A percentile compares a stretch with the other conserved stretches of the same genome.
Conservation (phyloP, 805 yeast species). For the Schwanniomyces yamadae region DNA sequence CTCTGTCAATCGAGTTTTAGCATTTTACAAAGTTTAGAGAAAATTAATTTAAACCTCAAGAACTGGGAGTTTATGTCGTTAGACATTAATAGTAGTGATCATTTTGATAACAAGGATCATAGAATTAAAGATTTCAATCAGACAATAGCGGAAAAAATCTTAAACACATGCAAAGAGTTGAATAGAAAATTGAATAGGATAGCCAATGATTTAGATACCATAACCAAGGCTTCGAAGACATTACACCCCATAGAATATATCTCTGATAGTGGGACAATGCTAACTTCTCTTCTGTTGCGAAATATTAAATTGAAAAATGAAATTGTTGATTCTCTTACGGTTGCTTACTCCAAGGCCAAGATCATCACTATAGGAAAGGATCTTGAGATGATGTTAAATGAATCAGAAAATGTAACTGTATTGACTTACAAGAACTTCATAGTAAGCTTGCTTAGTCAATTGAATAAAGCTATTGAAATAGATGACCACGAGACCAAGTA, state of each 20-base stretch:
- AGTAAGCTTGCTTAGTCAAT: constrained; percentile 54
- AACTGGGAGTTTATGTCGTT: constrained; percentile 58
- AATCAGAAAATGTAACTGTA: constrained; percentile 29
- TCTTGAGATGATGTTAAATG: constrained; percentile 47
- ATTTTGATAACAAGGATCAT: constrained; percentile 25
- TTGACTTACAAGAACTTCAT: constrained; percentile 58
- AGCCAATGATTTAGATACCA: constrained; percentile 45
- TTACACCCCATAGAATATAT: constrained; percentile 47
- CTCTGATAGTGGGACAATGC: constrained; percentile 51
- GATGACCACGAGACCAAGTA: constrained; percentile 58
- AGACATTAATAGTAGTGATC: constrained; percentile 46
- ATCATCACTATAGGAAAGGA: constrained; percentile 65
- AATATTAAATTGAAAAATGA: constrained; percentile 50
- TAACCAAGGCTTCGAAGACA: constrained; percentile 42
- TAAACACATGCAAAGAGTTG: constrained; percentile 48
- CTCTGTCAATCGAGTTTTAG: constrained; percentile 49
- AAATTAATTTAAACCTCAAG: constrained; percentile 44
- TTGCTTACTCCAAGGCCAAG: constrained; percentile 64
- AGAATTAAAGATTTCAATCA: constrained; percentile 43
- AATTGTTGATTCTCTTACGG: constrained; percentile 51
- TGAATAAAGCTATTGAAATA: constrained; percentile 51
- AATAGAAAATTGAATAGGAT: constrained; percentile 42
- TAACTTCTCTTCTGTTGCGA: constrained; percentile 45
- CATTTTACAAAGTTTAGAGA: constrained; percentile 50
- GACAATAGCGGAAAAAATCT: constrained; percentile 54